Evolutionary conservation across 441 rosid species (phyloP).

Genomic region (Populus hybrid): DNA sequence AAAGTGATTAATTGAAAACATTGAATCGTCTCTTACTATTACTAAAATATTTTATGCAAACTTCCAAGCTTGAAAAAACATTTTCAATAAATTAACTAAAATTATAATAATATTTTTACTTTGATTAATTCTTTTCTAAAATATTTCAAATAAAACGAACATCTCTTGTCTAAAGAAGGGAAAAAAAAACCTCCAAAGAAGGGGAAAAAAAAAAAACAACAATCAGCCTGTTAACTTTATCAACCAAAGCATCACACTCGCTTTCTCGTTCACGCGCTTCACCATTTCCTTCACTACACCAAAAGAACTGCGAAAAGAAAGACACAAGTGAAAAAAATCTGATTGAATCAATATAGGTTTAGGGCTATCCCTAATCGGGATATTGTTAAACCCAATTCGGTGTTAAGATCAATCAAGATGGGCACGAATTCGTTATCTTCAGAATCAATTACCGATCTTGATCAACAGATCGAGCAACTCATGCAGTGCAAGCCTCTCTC

Average conservation of each 20-base stretch:
- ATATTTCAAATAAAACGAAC: too few relatives aligned
- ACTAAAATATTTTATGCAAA: too few relatives aligned
- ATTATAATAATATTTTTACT: too few relatives aligned
- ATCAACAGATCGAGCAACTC: conserved; percentile 64
- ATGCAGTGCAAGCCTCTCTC: conserved; percentile 78
- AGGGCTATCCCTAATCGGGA: conserved; percentile 25
- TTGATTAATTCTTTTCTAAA: too few relatives aligned
- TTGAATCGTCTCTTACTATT: too few relatives aligned
- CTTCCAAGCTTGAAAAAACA: too few relatives aligned
- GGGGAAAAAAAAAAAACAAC: background rate
- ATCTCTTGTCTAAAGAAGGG: background rate
- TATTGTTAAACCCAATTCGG: conserved; percentile 9
- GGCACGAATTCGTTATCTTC: conserved; percentile 47
- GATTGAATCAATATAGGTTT: conserved; percentile 21
- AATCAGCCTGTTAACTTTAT: background rate
- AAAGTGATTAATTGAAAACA: too few relatives aligned
- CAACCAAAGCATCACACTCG: conserved; percentile 6
- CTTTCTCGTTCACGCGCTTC: conserved; percentile 18
- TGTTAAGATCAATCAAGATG: conserved; percentile 31
- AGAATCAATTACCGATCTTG: conserved; percentile 49
- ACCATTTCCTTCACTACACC: conserved; percentile 25
- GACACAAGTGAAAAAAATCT: background rate
- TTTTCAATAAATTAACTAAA: too few relatives aligned
- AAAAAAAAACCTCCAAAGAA: too few relatives aligned
- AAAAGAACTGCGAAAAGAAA: conserved; percentile 22